These are phyloP conservation scores for Stagonosporopsis chrysanthemi DNA, from an alignment of 2,329 filamentous ascomycete genomes.

Conservation along the genomic window DNA sequence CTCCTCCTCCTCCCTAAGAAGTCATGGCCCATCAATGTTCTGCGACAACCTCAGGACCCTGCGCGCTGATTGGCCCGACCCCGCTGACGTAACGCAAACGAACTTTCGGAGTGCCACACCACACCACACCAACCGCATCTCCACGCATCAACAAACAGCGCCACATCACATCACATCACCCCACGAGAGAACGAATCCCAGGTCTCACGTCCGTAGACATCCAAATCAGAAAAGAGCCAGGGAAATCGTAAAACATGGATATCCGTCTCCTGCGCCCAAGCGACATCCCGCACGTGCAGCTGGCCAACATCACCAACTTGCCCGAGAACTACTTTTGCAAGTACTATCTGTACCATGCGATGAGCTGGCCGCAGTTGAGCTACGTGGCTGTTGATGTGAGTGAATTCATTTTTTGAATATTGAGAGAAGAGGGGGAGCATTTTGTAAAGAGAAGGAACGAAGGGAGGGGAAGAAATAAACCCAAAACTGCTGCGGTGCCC, in stretches of 20 bases:
- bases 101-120: neutral
- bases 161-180: too few relatives aligned
- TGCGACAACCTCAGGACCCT: too few relatives aligned
- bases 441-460: too few relatives aligned
- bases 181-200: neutral
- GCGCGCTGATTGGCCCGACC: too few relatives aligned
- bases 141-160: too few relatives aligned
- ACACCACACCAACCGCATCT: too few relatives aligned
- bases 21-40: too few relatives aligned
- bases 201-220: too few relatives aligned
- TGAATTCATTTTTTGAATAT: constrained; percentile 22
- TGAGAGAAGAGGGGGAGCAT: too few relatives aligned
- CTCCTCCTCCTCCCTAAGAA: too few relatives aligned
- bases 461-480: neutral
- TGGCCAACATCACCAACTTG: constrained; percentile 98
- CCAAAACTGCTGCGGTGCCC: too few relatives aligned
- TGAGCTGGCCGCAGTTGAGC: constrained; percentile 96
- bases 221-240: neutral
- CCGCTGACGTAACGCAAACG: constrained; percentile 13
- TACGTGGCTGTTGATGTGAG: constrained; percentile 88
- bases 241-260: constrained; percentile 68
- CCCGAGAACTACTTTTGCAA: constrained; percentile 99
- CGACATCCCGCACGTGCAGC: constrained; percentile 91
- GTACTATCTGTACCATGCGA: constrained; percentile 99
- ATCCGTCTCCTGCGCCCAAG: constrained; percentile 85